phyloP scores from a whole-genome alignment of 2,329 filamentous ascomycete genomes.

The Volutella citrinella region DNA sequence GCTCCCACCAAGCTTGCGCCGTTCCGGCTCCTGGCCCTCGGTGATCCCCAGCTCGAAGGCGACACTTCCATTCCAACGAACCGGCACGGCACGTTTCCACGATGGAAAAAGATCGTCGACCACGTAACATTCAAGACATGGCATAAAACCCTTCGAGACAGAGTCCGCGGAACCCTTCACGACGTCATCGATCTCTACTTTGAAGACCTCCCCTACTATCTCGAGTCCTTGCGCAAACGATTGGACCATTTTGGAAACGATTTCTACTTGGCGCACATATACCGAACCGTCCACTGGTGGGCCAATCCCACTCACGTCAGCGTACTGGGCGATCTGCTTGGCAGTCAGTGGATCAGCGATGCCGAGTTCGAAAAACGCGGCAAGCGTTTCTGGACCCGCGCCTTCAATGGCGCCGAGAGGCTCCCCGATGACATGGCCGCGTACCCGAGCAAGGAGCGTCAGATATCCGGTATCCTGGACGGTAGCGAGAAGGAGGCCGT shows the following conservation, averaged over 20 bases:
- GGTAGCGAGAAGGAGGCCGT: conserved; percentile 40
- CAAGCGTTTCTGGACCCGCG: conserved; percentile 73
- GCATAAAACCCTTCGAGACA: conserved; percentile 47
- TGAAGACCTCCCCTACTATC: conserved; percentile 65
- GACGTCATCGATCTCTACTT: conserved; percentile 59
- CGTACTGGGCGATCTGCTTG: conserved; percentile 86
- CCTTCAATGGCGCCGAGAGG: conserved; percentile 67
- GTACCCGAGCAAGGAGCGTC: conserved; percentile 48
- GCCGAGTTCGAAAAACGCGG: conserved; percentile 76
- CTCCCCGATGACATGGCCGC: conserved; percentile 56
- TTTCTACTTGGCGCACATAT: conserved; percentile 90
- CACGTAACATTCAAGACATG: conserved; percentile 46
- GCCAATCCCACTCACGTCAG: conserved; percentile 79
- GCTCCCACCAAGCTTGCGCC: conserved; percentile 59
- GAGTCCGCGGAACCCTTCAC: conserved; percentile 52
- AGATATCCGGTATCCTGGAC: conserved; percentile 48
- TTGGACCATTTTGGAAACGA: conserved; percentile 93
- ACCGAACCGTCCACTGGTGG: conserved; percentile 81
- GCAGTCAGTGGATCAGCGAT: conserved; percentile 91
- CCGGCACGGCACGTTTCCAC: conserved; percentile 51
- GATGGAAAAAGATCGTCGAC: conserved; percentile 44
- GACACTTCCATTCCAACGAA: conserved; percentile 74
- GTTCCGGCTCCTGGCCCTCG: conserved; percentile 83
- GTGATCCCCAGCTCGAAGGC: conserved; percentile 91
- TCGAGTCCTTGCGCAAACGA: conserved; percentile 70